A percentile compares a stretch with the other conserved stretches of the same genome.
These are phyloP conservation scores for Colletotrichum sp. DNA, from an alignment of 2,329 filamentous ascomycete genomes.

Conservation along the genomic window DNA sequence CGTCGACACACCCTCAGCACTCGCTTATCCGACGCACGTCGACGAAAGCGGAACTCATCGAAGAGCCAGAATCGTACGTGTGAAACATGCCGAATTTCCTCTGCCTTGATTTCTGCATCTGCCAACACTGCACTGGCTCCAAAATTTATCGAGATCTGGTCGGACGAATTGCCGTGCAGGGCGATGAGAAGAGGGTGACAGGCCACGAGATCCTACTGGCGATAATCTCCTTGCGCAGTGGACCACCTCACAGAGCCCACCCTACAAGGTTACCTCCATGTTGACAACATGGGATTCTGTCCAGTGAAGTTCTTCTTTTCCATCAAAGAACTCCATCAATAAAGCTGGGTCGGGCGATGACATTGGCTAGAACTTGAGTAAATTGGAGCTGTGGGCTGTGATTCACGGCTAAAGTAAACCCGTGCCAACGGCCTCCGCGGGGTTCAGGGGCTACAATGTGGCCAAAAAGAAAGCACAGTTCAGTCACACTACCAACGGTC, in stretches of 20 bases:
- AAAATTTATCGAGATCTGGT: neutral
- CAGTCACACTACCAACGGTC: neutral
- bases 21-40: neutral
- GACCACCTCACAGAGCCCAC: neutral
- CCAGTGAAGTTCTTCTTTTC: neutral
- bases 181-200: neutral
- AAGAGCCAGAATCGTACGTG: neutral
- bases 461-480: neutral
- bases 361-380: neutral
- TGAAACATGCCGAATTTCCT: conserved; percentile 12
- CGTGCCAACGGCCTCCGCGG: neutral
- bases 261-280: neutral
- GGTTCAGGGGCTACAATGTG: neutral
- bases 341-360: neutral
- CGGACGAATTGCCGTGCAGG: conserved; percentile 3
- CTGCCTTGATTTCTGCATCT: conserved; percentile 18
- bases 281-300: neutral
- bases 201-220: neutral
- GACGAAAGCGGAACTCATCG: neutral
- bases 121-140: neutral
- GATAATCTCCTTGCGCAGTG: neutral
- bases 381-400: neutral
- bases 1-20: neutral
- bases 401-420: neutral
- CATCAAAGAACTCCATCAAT: neutral